Evolutionary conservation across 805 yeast genomes (phyloP).

Genomic region (Metschnikowia kofuensis): DNA sequence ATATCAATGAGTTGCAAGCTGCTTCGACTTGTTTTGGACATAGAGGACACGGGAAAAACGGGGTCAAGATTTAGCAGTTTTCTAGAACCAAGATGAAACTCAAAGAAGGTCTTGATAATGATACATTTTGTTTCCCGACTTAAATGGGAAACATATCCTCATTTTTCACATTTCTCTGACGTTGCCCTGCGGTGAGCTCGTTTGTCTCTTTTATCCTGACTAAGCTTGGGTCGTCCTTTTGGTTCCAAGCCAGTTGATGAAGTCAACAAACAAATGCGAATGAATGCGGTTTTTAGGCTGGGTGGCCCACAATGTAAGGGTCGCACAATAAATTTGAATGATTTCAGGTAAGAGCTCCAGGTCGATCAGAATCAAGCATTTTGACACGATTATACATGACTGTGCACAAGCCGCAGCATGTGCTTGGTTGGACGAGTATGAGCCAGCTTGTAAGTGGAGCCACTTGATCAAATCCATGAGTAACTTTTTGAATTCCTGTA

Average conservation of each 20-base stretch:
- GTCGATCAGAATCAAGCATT: slow-evolving; percentile 44
- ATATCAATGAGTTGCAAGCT: too few relatives aligned
- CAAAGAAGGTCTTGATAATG: too few relatives aligned
- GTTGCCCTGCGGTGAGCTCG: too few relatives aligned
- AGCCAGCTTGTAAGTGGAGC: slow-evolving; percentile 45
- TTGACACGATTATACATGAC: slow-evolving; percentile 62
- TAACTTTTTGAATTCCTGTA: slow-evolving; percentile 16
- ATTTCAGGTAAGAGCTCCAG: slow-evolving; percentile 40
- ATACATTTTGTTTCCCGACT: too few relatives aligned
- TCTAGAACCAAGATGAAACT: too few relatives aligned
- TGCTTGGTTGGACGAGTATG: slow-evolving; percentile 45
- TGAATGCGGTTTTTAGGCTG: slow-evolving; percentile 46
- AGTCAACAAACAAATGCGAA: slow-evolving; percentile 65
- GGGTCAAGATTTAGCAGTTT: too few relatives aligned
- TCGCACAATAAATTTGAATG: slow-evolving; percentile 51
- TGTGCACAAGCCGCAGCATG: slow-evolving; percentile 60
- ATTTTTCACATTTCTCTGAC: too few relatives aligned
- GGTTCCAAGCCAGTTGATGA: slow-evolving; percentile 67
- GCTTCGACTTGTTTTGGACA: too few relatives aligned
- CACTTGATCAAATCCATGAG: slow-evolving; percentile 31
- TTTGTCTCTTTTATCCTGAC: too few relatives aligned
- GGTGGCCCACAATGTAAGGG: slow-evolving; percentile 61
- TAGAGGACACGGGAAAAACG: too few relatives aligned
- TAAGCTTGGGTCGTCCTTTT: slow-evolving; percentile 7
- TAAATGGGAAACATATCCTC: too few relatives aligned